Evolutionary conservation across 345 rosid genomes (phyloP).

Genomic region (Gossypium australe): DNA sequence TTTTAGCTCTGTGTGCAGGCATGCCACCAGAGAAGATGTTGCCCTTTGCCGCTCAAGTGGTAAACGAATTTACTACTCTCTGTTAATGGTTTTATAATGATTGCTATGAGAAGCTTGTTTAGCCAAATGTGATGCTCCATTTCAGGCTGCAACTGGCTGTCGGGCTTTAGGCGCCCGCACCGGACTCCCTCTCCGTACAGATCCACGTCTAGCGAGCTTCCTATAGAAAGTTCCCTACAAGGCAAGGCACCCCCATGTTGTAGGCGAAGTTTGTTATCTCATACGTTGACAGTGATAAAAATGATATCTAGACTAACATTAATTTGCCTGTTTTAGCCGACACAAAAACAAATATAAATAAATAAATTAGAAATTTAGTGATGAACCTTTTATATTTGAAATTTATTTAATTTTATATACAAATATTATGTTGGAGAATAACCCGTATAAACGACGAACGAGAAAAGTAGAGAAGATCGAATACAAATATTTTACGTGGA

Average conservation of each 20-base stretch:
- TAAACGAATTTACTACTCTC: conserved; percentile 22
- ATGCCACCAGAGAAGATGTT: conserved; percentile 76
- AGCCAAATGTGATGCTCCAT: conserved; percentile 12
- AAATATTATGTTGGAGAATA: no score
- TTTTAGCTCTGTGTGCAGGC: conserved; percentile 51
- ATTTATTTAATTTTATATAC: no score
- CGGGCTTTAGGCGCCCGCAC: conserved; percentile 81
- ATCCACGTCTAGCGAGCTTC: conserved; percentile 50
- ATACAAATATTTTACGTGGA: no score
- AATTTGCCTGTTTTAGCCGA: no score
- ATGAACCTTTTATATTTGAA: no score
- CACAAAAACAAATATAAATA: no score
- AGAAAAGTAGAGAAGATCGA: no score
- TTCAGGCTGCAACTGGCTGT: conserved; percentile 78
- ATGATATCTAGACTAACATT: no score
- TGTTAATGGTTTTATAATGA: neutral
- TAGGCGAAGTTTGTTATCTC: no score
- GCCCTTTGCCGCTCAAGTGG: conserved; percentile 87
- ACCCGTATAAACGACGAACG: no score
- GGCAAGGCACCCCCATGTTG: neutral
- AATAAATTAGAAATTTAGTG: no score
- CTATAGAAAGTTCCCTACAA: neutral
- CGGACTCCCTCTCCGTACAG: conserved; percentile 52
- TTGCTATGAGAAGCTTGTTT: neutral
- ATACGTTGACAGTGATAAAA: no score